These are phyloP conservation scores for Fusarium incarnatum DNA, from an alignment of 2,329 filamentous ascomycete genomes.

Conservation along the genomic window DNA sequence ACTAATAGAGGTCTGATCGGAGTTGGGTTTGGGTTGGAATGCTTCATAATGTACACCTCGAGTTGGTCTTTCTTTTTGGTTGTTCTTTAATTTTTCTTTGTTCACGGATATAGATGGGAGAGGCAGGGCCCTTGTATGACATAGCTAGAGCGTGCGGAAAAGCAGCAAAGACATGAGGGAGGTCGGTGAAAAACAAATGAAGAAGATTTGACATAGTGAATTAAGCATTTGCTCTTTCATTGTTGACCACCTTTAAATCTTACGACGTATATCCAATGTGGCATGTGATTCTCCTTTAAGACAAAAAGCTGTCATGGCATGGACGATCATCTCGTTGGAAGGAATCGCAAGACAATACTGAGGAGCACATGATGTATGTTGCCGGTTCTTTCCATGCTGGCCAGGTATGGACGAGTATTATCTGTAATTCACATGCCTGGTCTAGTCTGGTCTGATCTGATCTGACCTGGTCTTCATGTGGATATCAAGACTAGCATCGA, in stretches of 20 bases:
- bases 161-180: slow-evolving; percentile 23
- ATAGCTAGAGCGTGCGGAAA: slow-evolving; percentile 41
- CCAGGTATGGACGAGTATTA: background rate
- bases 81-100: slow-evolving; percentile 40
- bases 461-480: slow-evolving; percentile 6
- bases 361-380: background rate
- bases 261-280: background rate
- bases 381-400: background rate
- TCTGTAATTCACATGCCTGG: background rate
- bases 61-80: slow-evolving; percentile 35
- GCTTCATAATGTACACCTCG: slow-evolving; percentile 40
- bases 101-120: slow-evolving; percentile 41
- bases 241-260: background rate
- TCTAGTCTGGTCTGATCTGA: background rate
- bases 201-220: slow-evolving; percentile 23
- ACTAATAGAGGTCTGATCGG: slow-evolving; percentile 48
- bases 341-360: no score
- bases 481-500: slow-evolving; percentile 24
- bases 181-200: slow-evolving; percentile 14
- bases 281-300: background rate
- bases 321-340: background rate
- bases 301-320: background rate
- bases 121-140: slow-evolving; percentile 41
- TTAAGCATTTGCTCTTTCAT: slow-evolving; percentile 3
- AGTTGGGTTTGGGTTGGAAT: slow-evolving; percentile 44